Percentiles rank a stretch among this genome's conserved stretches.
phyloP scores from a whole-genome alignment of 805 yeast genomes.

The Komagataella pseudopastoris region DNA sequence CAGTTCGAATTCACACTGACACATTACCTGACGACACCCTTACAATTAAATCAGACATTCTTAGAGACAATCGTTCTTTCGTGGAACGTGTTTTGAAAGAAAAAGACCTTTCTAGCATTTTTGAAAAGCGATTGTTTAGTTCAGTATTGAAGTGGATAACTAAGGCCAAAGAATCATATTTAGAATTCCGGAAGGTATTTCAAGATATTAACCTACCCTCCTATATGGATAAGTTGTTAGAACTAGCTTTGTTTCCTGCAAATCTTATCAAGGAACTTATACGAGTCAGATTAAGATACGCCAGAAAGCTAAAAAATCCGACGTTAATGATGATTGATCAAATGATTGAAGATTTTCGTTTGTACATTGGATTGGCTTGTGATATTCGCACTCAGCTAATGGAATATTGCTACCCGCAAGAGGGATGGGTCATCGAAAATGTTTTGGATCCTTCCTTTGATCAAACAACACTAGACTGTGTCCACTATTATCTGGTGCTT shows the following conservation, averaged over 20 bases:
- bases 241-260: slow-evolving; percentile 64
- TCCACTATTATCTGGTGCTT: slow-evolving; percentile 55
- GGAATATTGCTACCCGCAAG: slow-evolving; percentile 43
- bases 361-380: slow-evolving; percentile 62
- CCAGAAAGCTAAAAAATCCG: slow-evolving; percentile 67
- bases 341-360: slow-evolving; percentile 72
- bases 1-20: not conserved
- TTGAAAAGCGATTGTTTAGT: slow-evolving; percentile 52
- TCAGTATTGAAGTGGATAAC: slow-evolving; percentile 72
- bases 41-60: slow-evolving; percentile 14
- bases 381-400: slow-evolving; percentile 56
- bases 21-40: not conserved
- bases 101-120: slow-evolving; percentile 59
- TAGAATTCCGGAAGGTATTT: slow-evolving; percentile 47
- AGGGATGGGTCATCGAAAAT: slow-evolving; percentile 49
- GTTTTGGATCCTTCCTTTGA: slow-evolving; percentile 52
- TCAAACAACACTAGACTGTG: slow-evolving; percentile 56
- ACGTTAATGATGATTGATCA: slow-evolving; percentile 96
- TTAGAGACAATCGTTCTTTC: slow-evolving; percentile 54
- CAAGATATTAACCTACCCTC: slow-evolving; percentile 63
- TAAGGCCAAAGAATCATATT: slow-evolving; percentile 63
- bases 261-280: slow-evolving; percentile 70
- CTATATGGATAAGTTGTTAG: slow-evolving; percentile 49
- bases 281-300: slow-evolving; percentile 59
- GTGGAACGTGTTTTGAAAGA: slow-evolving; percentile 79